phyloP scores from a whole-genome alignment of 805 yeast genomes.

The Yamadazyma nakazawae region DNA sequence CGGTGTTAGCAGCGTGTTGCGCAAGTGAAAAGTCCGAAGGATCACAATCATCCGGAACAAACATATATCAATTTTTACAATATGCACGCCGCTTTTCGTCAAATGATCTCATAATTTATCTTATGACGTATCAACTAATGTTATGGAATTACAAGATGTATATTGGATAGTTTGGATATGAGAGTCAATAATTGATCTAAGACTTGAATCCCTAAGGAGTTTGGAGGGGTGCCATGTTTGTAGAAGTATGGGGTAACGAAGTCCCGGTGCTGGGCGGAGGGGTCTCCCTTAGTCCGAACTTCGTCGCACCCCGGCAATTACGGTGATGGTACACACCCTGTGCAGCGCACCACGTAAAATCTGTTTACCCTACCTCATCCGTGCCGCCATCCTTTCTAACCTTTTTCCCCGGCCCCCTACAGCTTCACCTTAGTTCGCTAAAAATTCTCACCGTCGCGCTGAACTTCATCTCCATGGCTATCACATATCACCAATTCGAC shows the following conservation, averaged over 20 bases:
- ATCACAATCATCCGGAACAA: constrained; percentile 15
- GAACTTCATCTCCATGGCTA: neutral
- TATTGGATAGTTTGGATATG: neutral
- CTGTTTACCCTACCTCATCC: too few relatives aligned
- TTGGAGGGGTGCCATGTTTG: neutral
- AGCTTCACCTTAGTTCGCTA: neutral
- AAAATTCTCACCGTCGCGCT: neutral
- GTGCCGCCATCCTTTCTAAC: too few relatives aligned
- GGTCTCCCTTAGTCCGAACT: constrained; percentile 7
- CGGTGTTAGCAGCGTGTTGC: constrained; percentile 2
- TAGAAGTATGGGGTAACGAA: constrained; percentile 8
- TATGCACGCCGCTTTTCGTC: neutral
- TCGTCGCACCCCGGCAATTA: neutral
- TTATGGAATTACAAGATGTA: too few relatives aligned
- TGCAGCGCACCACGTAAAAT: too few relatives aligned
- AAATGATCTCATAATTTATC: constrained; percentile 1
- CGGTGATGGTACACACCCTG: too few relatives aligned
- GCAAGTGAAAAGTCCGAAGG: constrained; percentile 12
- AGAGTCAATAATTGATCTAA: neutral
- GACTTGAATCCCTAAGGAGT: neutral
- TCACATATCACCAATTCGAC: constrained; percentile 22
- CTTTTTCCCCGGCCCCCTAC: neutral
- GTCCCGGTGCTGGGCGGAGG: constrained; percentile 5
- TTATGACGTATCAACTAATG: neutral
- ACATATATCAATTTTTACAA: neutral